Conservation (phyloP, 805 yeast genomes). For the Wickerhamomyces xylosicus region DNA sequence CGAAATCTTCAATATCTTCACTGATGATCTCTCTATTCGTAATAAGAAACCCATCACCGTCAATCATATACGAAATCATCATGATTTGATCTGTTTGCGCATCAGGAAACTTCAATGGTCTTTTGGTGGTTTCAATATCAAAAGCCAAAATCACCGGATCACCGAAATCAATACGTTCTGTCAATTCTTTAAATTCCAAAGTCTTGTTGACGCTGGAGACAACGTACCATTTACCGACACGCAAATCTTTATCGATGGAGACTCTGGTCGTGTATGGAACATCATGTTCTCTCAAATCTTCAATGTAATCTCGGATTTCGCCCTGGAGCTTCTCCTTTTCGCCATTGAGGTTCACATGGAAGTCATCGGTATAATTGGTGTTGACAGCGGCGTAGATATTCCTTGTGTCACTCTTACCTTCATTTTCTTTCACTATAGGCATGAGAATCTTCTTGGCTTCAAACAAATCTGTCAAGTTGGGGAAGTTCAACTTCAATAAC, state of each 20-base stretch:
- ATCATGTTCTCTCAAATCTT: slow-evolving; percentile 86
- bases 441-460: slow-evolving; percentile 60
- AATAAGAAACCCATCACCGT: slow-evolving; percentile 90
- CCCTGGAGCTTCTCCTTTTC: slow-evolving; percentile 15
- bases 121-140: slow-evolving; percentile 96
- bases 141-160: slow-evolving; percentile 95
- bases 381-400: slow-evolving; percentile 56
- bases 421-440: slow-evolving; percentile 66
- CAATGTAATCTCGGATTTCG: slow-evolving; percentile 57
- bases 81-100: slow-evolving; percentile 82
- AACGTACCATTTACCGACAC: slow-evolving; percentile 95
- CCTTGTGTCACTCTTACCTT: slow-evolving; percentile 46
- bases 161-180: slow-evolving; percentile 82
- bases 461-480: slow-evolving; percentile 62
- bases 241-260: slow-evolving; percentile 75
- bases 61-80: slow-evolving; percentile 99
- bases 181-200: slow-evolving; percentile 44
- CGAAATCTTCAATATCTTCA: slow-evolving; percentile 93
- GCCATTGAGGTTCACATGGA: slow-evolving; percentile 5
- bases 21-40: slow-evolving; percentile 92
- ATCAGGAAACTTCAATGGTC: slow-evolving; percentile 94
- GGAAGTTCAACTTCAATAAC: slow-evolving; percentile 60
- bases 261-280: slow-evolving; percentile 96
- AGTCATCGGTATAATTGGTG: slow-evolving; percentile 19
- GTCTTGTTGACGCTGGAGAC: slow-evolving; percentile 56